Evolutionary conservation across 371 early-diverging fungal species (phyloP), one percentile per base, ranked within the genome.

Genomic region (Haplosporangium sp.): DNA sequence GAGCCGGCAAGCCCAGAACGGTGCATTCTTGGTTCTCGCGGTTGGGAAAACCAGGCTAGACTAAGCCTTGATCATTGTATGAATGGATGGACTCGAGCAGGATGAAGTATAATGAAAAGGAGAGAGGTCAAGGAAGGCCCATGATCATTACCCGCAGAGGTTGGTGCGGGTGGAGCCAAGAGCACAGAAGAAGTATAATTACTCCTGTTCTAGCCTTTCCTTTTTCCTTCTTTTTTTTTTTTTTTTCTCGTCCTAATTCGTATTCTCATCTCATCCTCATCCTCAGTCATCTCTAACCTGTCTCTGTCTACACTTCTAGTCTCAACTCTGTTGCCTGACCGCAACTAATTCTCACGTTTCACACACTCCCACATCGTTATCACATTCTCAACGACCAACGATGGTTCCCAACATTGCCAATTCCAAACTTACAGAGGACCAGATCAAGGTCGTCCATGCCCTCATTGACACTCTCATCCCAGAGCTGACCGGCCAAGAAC

Each of bases 381-480:
- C 37, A 9, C 51, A 3, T 29, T 38, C 45, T 23, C 18, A 48
- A 37, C 0, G 12, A 45, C 43, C 62, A 29, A 1, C 29, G 29
- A 70, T 76, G 64, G 14, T 61, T 10, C 45, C 64, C 48, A 21
- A 46, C 14, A n/a, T 64, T 16, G 43, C 63, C 46, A 67, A 59
- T 55, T 73, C 73, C 20, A 55, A n/a, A n/a, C 62, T 82, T 41
- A 80, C 62, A 36, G 64, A 72, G 12, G 82, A 82, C 0, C 86
- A 88, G 59, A 59, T 76, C 48, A 81, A 76, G 47, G 83, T 83
- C 36, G 53, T 87, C 43, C 50, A 63, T n/a, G 83, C 85, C 55
- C 54, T 86, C 59, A 64, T 82, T 55, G 86, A 86, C 64, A 84
- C 85, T n/a, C 69, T 86, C 59, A 73, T 86, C 42, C 80, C 86